Evolutionary conservation across 768 basidiomycete genomes (phyloP), one percentile per base, ranked within the genome.

Genomic region (Leccinum subtestaceum): DNA sequence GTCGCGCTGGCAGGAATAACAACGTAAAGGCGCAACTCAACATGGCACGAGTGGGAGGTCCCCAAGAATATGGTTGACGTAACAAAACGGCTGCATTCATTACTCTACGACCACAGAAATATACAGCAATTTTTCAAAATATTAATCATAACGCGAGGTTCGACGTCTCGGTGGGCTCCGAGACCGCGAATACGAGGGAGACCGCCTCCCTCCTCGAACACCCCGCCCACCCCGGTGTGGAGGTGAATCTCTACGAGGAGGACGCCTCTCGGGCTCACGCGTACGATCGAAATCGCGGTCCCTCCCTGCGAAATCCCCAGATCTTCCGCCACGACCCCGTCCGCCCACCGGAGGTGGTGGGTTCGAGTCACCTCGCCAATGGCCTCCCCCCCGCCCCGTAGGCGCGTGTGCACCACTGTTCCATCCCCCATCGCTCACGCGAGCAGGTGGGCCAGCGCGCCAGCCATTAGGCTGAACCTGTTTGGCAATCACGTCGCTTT

Each of bases 361-460:
- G 64, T 84, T 81, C 1, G 89, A 88, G 15, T 80, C 85, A 0
- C 89, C 90, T 46, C 90, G 79, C 87, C 88, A 91, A 71, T 89
- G 88, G 1, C 88, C 88, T 43, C 85, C 84, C 48, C 85, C 83
- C 10, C 83, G 74, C 45, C 79, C 77, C n/a, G 68, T 65, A 5
- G 72, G 72, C 17, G 69, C 60, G 32, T 75, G 61, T 12, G 73
- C 77, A 46, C 77, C 70, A 48, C 76, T 76, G 25, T 74, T 77
- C 81, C 84, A 82, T 6, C 82, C 81, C 23, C 77, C 72, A 67
- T 84, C 83, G 11, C 76, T 75, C 31, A 76, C 75, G 36, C 72
- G 69, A 60, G 46, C 70, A 70, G 60, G 61, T 64, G 72, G 75
- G 72, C 67, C 74, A 70, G 61, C 63, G 74, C 70, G 71, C 72